Conservation (phyloP, 1,139 yeast genomes). For the Schwanniomyces etchellsii region DNA sequence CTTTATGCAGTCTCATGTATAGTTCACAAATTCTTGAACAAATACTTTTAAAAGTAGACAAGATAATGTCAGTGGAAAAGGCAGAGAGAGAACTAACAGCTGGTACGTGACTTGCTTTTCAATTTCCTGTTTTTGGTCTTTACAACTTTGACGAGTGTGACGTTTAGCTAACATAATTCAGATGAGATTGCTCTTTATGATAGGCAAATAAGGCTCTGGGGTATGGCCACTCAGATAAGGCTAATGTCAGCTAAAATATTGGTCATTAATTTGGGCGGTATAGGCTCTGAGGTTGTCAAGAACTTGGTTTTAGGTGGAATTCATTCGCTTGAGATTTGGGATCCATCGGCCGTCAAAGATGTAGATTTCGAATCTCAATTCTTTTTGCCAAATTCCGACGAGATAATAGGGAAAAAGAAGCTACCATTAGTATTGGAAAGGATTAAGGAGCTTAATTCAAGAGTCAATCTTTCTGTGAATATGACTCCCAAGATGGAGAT, state of each 20-base stretch:
- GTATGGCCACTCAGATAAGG: conserved; percentile 83
- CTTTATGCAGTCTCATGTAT: background rate
- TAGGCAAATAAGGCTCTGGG: conserved; percentile 95
- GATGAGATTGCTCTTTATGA: conserved; percentile 93
- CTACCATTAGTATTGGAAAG: conserved; percentile 49
- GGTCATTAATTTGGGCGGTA: conserved; percentile 61
- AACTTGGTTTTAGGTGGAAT: conserved; percentile 87
- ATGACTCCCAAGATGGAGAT: conserved; percentile 25
- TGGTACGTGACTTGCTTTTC: background rate
- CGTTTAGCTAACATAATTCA: conserved; percentile 9
- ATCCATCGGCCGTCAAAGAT: conserved; percentile 47
- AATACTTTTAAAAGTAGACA: background rate
- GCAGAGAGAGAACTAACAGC: background rate
- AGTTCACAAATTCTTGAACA: too few relatives aligned
- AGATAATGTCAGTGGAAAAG: background rate
- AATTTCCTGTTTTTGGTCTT: too few relatives aligned
- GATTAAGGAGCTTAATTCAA: conserved; percentile 69
- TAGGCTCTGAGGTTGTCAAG: conserved; percentile 77
- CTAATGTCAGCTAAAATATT: conserved; percentile 71
- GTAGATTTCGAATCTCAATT: conserved; percentile 76
- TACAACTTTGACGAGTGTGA: too few relatives aligned
- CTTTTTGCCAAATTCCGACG: conserved; percentile 55
- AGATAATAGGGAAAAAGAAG: conserved; percentile 44
- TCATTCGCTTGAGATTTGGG: conserved; percentile 70
- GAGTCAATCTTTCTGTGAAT: conserved; percentile 54